Percentiles rank a stretch among this genome's conserved stretches.
phyloP scores from a whole-genome alignment of 2,329 filamentous ascomycete genomes.

The Gliomastix tumulicola region DNA sequence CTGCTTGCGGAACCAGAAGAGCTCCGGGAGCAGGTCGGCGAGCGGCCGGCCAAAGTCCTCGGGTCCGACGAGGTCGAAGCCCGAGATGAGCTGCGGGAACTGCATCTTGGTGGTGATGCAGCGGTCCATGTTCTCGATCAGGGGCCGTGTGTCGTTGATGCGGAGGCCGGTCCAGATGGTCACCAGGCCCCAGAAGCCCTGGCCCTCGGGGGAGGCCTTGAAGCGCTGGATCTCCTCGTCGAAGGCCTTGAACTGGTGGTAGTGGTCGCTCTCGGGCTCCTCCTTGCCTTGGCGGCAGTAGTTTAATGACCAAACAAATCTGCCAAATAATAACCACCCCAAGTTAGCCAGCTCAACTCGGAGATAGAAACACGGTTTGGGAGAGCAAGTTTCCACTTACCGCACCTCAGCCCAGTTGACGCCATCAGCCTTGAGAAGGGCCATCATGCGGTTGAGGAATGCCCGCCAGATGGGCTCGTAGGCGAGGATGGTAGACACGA shows the following conservation, averaged over 20 bases:
- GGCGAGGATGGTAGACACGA: conserved; percentile 68
- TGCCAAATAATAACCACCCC: conserved; percentile 7
- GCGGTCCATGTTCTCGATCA: conserved; percentile 78
- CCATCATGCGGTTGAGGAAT: conserved; percentile 67
- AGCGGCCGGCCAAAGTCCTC: conserved; percentile 76
- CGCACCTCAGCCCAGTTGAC: conserved; percentile 78
- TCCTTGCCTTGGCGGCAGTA: conserved; percentile 62
- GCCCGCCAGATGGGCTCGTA: conserved; percentile 85
- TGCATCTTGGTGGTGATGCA: conserved; percentile 77
- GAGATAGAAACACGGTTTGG: background rate
- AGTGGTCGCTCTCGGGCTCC: conserved; percentile 58
- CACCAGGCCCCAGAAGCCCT: conserved; percentile 75
- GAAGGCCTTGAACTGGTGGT: conserved; percentile 64
- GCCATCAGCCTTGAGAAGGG: conserved; percentile 69
- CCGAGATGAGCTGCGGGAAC: conserved; percentile 73
- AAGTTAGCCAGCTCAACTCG: background rate
- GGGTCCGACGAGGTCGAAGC: conserved; percentile 85
- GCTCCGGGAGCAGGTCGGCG: conserved; percentile 68
- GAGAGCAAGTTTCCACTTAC: conserved; percentile 17
- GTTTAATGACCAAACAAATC: conserved; percentile 65
- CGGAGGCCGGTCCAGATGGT: conserved; percentile 81
- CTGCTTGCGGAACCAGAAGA: conserved; percentile 90
- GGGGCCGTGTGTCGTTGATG: conserved; percentile 50
- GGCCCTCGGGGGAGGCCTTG: conserved; percentile 61
- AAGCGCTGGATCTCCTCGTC: conserved; percentile 75